A percentile compares a stretch with the other conserved stretches of the same genome.
Evolutionary conservation across 495 filamentous ascomycete genomes (phyloP).

Genomic region (Penicillium waksmanii): DNA sequence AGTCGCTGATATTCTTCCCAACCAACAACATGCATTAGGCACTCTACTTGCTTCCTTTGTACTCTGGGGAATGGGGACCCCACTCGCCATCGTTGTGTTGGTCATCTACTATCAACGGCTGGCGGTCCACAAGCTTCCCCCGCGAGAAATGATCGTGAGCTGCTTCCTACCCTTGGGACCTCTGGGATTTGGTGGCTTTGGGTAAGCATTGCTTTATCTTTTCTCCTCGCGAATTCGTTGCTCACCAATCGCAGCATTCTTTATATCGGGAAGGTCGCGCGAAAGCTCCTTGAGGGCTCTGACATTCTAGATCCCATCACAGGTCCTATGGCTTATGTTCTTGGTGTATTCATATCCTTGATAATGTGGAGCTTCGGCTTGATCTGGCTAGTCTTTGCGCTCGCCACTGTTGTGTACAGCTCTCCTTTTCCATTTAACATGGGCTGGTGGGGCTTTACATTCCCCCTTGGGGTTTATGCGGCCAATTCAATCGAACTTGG

Average conservation of each 20-base stretch:
- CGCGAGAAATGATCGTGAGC: conserved; percentile 49
- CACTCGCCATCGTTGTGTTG: conserved; percentile 45
- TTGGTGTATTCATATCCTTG: conserved; percentile 45
- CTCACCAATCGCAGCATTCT: conserved; percentile 34
- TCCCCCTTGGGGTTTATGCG: conserved; percentile 60
- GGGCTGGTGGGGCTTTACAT: conserved; percentile 67
- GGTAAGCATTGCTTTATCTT: conserved; percentile 23
- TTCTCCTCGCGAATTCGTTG: too few relatives aligned
- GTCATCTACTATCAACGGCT: conserved; percentile 54
- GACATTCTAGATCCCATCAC: conserved; percentile 31
- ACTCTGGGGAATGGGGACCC: conserved; percentile 50
- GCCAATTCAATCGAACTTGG: conserved; percentile 50
- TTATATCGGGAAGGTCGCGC: conserved; percentile 47
- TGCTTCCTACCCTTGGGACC: conserved; percentile 53
- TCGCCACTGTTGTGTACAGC: conserved; percentile 40
- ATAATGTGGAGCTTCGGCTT: conserved; percentile 55
- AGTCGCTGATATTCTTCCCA: conserved; percentile 37
- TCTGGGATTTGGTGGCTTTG: conserved; percentile 50
- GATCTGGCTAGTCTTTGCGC: conserved; percentile 53
- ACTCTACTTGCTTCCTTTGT: conserved; percentile 49
- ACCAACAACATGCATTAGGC: conserved; percentile 33
- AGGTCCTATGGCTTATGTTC: conserved; percentile 44
- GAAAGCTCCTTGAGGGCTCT: conserved; percentile 30
- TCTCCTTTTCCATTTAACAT: conserved; percentile 61
- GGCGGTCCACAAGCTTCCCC: conserved; percentile 47